These are phyloP conservation scores for Coemansia sp. DNA, from an alignment of 192 early-diverging fungal species.

Conservation along the genomic window DNA sequence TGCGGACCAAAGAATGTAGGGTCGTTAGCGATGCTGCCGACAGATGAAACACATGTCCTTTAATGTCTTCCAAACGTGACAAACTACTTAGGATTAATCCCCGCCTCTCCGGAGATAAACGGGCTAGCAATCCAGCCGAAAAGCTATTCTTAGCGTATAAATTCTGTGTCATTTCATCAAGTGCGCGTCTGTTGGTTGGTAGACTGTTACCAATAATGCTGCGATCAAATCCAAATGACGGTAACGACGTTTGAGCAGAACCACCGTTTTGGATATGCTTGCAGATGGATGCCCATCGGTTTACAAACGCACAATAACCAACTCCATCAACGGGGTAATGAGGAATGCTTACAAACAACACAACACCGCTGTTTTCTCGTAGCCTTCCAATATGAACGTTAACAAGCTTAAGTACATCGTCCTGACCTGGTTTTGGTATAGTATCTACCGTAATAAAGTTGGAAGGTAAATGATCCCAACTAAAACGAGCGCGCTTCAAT, in stretches of 20 bases:
- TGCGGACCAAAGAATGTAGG: not conserved
- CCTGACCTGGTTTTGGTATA: not conserved
- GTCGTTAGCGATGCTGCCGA: not conserved
- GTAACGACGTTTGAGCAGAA: too few relatives aligned
- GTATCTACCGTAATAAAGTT: not conserved
- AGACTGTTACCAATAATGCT: not conserved
- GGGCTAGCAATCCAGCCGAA: conserved; percentile 4
- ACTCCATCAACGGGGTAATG: conserved; percentile 14
- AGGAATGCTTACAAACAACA: not conserved
- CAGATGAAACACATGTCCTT: conserved; percentile 11
- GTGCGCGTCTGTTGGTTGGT: not conserved
- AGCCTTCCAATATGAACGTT: conserved; percentile 6
- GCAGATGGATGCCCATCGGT: conserved; percentile 15
- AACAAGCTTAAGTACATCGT: conserved; percentile 1
- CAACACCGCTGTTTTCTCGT: conserved; percentile 18
- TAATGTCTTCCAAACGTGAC: not conserved
- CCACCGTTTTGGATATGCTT: not conserved
- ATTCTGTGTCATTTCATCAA: not conserved
- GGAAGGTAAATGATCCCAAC: not conserved
- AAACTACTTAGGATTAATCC: not conserved
- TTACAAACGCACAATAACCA: conserved; percentile 15
- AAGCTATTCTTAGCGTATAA: not conserved
- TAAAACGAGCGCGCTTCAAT: not conserved
- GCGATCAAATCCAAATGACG: not conserved
- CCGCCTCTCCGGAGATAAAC: conserved; percentile 13